Base-by-base conservation (phyloP, 306 rosid genomes). In the Gastrolobium bilobum region DNA sequence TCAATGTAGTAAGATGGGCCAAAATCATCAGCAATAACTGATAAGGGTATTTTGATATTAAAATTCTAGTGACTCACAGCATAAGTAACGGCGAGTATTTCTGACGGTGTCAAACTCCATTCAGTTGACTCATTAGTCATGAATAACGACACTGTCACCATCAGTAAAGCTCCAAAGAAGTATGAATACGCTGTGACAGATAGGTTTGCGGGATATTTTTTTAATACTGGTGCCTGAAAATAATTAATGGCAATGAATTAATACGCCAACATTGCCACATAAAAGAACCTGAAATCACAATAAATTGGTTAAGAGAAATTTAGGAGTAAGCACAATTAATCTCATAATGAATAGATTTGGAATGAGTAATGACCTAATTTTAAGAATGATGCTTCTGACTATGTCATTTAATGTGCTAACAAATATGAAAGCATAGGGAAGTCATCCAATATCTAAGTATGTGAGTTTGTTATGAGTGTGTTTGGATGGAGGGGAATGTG, bases 151-250 rank as follows among this genome's bases (percentile, higher is more conserved):
- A 93, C 84, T 58, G 66, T 77, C 89, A 92, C 91, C 94, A 95
- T 86, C 79, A 88, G 50, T 31, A 70, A 13, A 77, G 89, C 90
- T 82, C 98, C 99, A 10, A 91, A 92, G 57, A 87, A 83, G 87
- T 90, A 91, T 15, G 99, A 90, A 85, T 70, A 88, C 44, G 99
- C 98, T 6, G 97, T 91, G 60, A 95, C 91, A 40, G 99, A 92
- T 47, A 92, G 56, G 84, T 86, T 92, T 81, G 96, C 90, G 1
- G 92, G 97, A 85, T 92, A 95, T 56, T 83, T 95, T 71, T 81
- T 89, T 34, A 95, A 82, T 47, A 95, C 82, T 42, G 92, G 91
- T 78, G 97, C 99, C 99, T 94, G 97, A 59, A 94, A 79, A 50
- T 60, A 74, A 47, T 60, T 69, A 72, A 82, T 5, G 56, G 60